Evolutionary conservation across 2,329 filamentous ascomycete genomes (phyloP).

Genomic region (Penicillium sp.): DNA sequence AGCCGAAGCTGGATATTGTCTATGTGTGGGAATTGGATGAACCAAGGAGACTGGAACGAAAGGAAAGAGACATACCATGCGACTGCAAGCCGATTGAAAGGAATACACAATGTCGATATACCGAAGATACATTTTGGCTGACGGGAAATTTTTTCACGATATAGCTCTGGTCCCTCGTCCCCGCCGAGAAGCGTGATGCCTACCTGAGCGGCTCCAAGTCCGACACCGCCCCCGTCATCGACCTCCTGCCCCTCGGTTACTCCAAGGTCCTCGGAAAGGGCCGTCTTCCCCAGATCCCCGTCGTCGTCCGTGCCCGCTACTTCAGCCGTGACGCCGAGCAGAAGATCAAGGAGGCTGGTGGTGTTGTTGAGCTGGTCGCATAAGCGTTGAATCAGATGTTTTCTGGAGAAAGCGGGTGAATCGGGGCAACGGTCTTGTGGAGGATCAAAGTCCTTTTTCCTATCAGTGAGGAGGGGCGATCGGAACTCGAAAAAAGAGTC

Average conservation of each 20-base stretch:
- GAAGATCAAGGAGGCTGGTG: constrained; percentile 98
- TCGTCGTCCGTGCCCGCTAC: constrained; percentile 94
- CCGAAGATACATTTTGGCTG: constrained; percentile 2
- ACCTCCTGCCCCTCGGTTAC: constrained; percentile 96
- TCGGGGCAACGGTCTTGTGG: constrained; percentile 35
- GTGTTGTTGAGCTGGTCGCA: constrained; percentile 93
- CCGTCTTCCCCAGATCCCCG: constrained; percentile 86
- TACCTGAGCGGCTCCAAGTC: constrained; percentile 81
- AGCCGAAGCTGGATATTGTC: not conserved
- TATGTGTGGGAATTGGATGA: constrained; percentile 5
- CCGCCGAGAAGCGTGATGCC: constrained; percentile 87
- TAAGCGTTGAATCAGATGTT: constrained; percentile 55
- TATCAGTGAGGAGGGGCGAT: constrained; percentile 24
- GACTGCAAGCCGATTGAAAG: constrained; percentile 1
- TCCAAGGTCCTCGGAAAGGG: constrained; percentile 99
- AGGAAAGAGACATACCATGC: not conserved
- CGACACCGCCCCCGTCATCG: constrained; percentile 95
- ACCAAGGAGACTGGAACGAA: not conserved
- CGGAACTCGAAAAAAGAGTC: constrained; percentile 36
- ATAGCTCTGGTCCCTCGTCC: constrained; percentile 94
- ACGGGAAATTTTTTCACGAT: constrained; percentile 17
- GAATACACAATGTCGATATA: too few species aligned
- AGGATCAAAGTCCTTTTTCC: constrained; percentile 31
- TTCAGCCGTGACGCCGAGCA: constrained; percentile 95
- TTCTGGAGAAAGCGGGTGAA: constrained; percentile 31